phyloP scores from a whole-genome alignment of 2,329 filamentous ascomycete species.

The Aspergillus udagawae region DNA sequence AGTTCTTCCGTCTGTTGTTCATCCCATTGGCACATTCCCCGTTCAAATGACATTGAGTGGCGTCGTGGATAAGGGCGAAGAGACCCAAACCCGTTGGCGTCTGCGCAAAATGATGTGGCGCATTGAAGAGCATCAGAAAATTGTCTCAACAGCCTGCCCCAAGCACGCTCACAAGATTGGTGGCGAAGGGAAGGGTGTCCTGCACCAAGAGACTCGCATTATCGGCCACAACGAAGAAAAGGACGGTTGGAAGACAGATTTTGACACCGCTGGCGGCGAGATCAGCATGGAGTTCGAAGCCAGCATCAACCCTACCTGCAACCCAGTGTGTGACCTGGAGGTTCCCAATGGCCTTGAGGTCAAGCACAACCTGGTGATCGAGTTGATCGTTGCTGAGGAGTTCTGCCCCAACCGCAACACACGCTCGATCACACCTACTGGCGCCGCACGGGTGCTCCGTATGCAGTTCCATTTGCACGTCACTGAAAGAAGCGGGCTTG shows the following conservation, averaged over 20 bases:
- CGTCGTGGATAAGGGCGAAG: conserved; percentile 68
- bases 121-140: conserved; percentile 81
- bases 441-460: conserved; percentile 81
- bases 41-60: conserved; percentile 79
- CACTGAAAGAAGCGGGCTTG: conserved; percentile 79
- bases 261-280: conserved; percentile 62
- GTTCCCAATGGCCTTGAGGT: conserved; percentile 71
- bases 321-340: conserved; percentile 74
- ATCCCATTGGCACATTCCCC: conserved; percentile 78
- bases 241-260: conserved; percentile 84
- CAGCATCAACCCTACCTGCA: conserved; percentile 55
- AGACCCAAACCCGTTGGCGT: conserved; percentile 76
- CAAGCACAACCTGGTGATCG: conserved; percentile 79
- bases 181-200: conserved; percentile 64
- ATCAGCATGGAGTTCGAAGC: conserved; percentile 78
- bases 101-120: conserved; percentile 90
- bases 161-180: conserved; percentile 67
- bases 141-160: conserved; percentile 72
- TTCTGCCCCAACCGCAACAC: conserved; percentile 67
- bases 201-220: conserved; percentile 70
- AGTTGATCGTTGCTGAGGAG: conserved; percentile 92
- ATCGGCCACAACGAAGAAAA: conserved; percentile 80
- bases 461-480: conserved; percentile 85
- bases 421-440: conserved; percentile 76
- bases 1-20: conserved; percentile 75